A percentile compares a stretch with the other conserved stretches of the same genome.
Evolutionary conservation across 2,329 filamentous ascomycete genomes (phyloP).

Genomic region (Xylaria sp.): DNA sequence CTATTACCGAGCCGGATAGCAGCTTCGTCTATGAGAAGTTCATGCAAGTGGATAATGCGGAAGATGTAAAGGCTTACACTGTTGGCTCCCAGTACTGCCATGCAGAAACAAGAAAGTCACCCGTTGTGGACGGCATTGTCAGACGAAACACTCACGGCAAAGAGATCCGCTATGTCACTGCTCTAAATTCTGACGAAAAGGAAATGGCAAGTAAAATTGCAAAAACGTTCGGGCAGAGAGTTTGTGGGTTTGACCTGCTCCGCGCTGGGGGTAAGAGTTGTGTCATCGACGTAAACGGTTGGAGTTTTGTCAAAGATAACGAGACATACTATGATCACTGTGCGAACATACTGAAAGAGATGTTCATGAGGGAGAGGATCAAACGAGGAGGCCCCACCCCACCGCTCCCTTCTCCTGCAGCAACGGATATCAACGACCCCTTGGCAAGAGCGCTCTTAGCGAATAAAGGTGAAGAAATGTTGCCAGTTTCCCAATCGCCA

Average conservation of each 20-base stretch:
- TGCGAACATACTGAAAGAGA: conserved; percentile 81
- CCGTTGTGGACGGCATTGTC: conserved; percentile 94
- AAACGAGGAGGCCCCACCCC: conserved; percentile 66
- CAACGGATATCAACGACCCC: conserved; percentile 48
- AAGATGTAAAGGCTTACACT: conserved; percentile 98
- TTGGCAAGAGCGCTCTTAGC: conserved; percentile 37
- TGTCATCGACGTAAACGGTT: conserved; percentile 98
- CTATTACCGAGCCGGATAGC: conserved; percentile 76
- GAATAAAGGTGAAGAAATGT: conserved; percentile 49
- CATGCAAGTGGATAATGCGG: conserved; percentile 92
- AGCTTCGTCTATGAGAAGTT: conserved; percentile 99
- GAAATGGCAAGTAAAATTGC: conserved; percentile 89
- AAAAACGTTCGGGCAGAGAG: conserved; percentile 87
- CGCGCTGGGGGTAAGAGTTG: conserved; percentile 89
- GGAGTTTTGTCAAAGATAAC: conserved; percentile 99
- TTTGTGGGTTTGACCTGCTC: conserved; percentile 94
- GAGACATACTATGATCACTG: conserved; percentile 97
- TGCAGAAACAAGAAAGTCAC: conserved; percentile 95
- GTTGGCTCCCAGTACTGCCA: conserved; percentile 93
- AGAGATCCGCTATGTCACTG: conserved; percentile 93
- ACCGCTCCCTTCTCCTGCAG: conserved; percentile 56
- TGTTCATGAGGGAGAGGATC: conserved; percentile 82
- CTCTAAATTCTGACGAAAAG: conserved; percentile 78
- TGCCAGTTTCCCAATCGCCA: conserved; percentile 28
- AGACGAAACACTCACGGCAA: conserved; percentile 97